Evolutionary conservation across 2,329 filamentous ascomycete genomes (phyloP).

Genomic region (Penicillium sp.): DNA sequence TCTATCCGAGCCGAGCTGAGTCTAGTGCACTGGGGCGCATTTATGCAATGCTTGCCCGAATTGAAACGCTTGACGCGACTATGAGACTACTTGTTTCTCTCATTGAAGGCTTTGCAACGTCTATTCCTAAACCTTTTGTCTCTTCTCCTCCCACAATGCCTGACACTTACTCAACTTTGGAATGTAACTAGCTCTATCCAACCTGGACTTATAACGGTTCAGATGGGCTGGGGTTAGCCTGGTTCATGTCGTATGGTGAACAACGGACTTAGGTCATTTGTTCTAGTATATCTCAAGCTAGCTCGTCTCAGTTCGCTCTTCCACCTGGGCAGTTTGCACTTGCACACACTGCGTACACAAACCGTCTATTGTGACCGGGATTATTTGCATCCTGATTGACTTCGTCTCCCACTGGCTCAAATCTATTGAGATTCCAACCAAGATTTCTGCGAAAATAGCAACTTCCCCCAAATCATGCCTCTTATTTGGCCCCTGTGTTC

Average conservation of each 20-base stretch:
- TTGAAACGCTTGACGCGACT: not conserved
- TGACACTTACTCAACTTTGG: too few species aligned
- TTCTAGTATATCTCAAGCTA: too few species aligned
- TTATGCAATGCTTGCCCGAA: not conserved
- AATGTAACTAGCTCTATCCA: too few species aligned
- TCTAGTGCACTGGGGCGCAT: not conserved
- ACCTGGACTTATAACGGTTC: too few species aligned
- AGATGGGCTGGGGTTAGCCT: not conserved
- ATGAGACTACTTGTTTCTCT: not conserved
- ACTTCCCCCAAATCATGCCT: conserved; percentile 10
- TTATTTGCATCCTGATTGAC: not conserved
- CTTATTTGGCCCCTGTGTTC: conserved; percentile 9
- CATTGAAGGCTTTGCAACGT: too few species aligned
- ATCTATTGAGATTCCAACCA: not conserved
- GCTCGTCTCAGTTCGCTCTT: too few species aligned
- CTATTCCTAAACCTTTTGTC: too few species aligned
- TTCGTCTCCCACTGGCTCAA: conserved; percentile 16
- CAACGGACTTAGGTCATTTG: not conserved
- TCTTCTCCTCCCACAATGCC: too few species aligned
- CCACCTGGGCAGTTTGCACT: too few species aligned
- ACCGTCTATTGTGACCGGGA: too few species aligned
- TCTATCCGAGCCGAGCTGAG: not conserved
- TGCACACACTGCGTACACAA: too few species aligned
- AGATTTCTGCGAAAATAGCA: conserved; percentile 14
- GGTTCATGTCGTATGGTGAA: not conserved